Evolutionary conservation across 176 grass and related monocot genomes (phyloP), one percentile per base, ranked within the genome.

Genomic region (Carex scoparia): DNA sequence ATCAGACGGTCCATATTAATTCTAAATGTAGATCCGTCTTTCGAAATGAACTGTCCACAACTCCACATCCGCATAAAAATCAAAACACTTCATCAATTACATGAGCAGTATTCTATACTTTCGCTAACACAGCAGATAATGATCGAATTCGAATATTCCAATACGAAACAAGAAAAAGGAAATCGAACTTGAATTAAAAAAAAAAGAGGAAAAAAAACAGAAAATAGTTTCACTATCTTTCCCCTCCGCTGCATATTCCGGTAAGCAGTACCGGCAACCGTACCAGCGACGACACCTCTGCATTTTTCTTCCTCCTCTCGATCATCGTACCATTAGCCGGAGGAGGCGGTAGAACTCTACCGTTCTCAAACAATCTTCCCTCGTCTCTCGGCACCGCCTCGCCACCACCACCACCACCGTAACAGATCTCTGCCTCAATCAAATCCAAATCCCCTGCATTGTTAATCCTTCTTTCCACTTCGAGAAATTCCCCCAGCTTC

Each of bases 191-290:
- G 2, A 78, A 78, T 14, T 31, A 35, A 56, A 32, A 16, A 18
- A 31, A 56, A 14, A 1, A 33, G 23, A 23, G 23, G 23, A 57
- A 33, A 35, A 4, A 6, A 54, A 15, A 4, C 28, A 35, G 0
- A 11, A 81, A 10, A 62, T 1, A 13, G 7, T 13, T 81, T 18
- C 10, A 18, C 58, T 85, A 95, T 65, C 91, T 90, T 0, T 90
- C 84, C 8, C 91, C 93, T 77, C 95, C 88, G 74, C 91, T 93
- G 65, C 95, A 98, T 71, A 98, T 98, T 37, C 91, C 92, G 44
- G 91, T 89, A 49, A 98, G 80, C 77, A 95, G 69, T 87, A 92
- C 86, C 3, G 95, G 95, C 35, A 98, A 67, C 63, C 93, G 61
- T 5, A 80, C 84, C 32, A 89, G 60, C 14, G 90, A 92, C 51